Evolutionary conservation across 2,329 filamentous ascomycete species (phyloP).

Genomic region (Aureobasidium zeae): DNA sequence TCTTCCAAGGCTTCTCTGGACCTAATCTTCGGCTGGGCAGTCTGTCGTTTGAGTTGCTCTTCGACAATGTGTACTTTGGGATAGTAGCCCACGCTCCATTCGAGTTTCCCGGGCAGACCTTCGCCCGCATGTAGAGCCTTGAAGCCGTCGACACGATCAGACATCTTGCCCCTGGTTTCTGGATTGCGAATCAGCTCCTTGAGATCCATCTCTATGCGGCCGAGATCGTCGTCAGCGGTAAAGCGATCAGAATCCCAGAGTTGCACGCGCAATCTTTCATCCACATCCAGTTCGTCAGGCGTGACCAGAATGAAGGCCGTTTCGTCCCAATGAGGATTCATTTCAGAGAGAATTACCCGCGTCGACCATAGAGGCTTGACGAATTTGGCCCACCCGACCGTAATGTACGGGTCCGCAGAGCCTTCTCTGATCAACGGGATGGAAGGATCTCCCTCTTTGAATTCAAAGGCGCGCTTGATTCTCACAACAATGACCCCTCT

Average conservation of each 20-base stretch:
- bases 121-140: slow-evolving; percentile 55
- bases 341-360: slow-evolving; percentile 54
- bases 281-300: slow-evolving; percentile 61
- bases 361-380: slow-evolving; percentile 60
- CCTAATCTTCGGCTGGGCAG: slow-evolving; percentile 48
- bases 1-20: slow-evolving; percentile 50
- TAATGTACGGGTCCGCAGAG: slow-evolving; percentile 61
- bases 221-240: slow-evolving; percentile 65
- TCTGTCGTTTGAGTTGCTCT: slow-evolving; percentile 53
- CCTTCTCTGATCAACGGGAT: slow-evolving; percentile 51
- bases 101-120: slow-evolving; percentile 58
- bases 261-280: slow-evolving; percentile 59
- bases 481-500: slow-evolving; percentile 57
- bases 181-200: slow-evolving; percentile 53
- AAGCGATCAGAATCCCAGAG: slow-evolving; percentile 68
- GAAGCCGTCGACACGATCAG: slow-evolving; percentile 56
- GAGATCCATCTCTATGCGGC: slow-evolving; percentile 60
- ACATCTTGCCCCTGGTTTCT: slow-evolving; percentile 53
- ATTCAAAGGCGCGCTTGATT: slow-evolving; percentile 58
- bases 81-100: slow-evolving; percentile 65
- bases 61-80: slow-evolving; percentile 55
- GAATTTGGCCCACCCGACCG: slow-evolving; percentile 69
- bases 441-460: slow-evolving; percentile 60
- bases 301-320: slow-evolving; percentile 60
- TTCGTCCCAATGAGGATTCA: slow-evolving; percentile 63